Evolutionary conservation across 768 basidiomycete genomes (phyloP), one percentile per base, ranked within the genome.

Genomic region (Tricholoma saponaceum): DNA sequence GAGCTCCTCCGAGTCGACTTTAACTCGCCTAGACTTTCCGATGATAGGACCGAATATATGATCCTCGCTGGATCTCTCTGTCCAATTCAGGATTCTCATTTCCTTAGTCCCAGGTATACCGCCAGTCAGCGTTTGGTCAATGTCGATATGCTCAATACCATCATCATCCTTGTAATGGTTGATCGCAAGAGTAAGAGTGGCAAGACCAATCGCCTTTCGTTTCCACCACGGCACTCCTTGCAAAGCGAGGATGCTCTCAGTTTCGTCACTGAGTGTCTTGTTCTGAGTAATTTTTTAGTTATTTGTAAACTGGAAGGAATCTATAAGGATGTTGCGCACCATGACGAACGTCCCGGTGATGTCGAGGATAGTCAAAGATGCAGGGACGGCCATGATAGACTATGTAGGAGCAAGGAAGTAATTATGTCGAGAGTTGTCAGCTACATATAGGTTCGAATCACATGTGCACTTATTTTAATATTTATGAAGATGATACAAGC

Each of bases 141-240:
- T 79, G 55, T 86, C 83, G 60, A 92, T 82, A 66, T 79, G 82
- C 69, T 92, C 90, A 26, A 82, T 63, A 33, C 78, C 81, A 1
- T 68, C 71, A 13, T 79, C 83, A 49, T 86, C 82, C 60, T 79
- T 85, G 73, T 78, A 83, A 65, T 92, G 89, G 57, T 82, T 87
- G 64, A 90, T 67, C 44, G 54, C 54, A 37, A 91, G 79, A 22
- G 84, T 87, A 47, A 92, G 63, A 16, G 80, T 83, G 30, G 79
- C 84, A 25, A 75, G 30, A 22, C 66, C 55, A 64, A 92, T 90
- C 23, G 80, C 79, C 57, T 79, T 84, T 61, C 90, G 83, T 62
- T 76, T 87, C 47, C 85, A 58, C 90, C 90, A 92, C 32, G 84
- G 68, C 30, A 92, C 78, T 51, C 90, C 90, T 67, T 92, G 90